These are phyloP conservation scores for Cutaneotrichosporon sp. DNA, from an alignment of 1,284 basidiomycete genomes.

Conservation along the genomic window DNA sequence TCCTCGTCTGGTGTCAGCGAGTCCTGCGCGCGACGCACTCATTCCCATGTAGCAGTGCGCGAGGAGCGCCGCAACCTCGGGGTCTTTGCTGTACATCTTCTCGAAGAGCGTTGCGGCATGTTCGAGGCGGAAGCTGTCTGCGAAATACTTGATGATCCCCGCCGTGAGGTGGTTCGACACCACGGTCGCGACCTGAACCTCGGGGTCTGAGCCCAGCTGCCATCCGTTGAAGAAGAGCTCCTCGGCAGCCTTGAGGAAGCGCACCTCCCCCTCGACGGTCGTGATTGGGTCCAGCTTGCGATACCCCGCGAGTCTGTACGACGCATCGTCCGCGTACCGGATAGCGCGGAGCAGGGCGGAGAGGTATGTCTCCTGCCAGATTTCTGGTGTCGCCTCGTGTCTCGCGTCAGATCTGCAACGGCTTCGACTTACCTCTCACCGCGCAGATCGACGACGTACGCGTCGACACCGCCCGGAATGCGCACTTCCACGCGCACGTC, in stretches of 20 bases:
- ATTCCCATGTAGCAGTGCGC: slow-evolving; percentile 92
- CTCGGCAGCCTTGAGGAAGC: slow-evolving; percentile 88
- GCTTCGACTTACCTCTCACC: slow-evolving; percentile 71
- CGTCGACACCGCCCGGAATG: slow-evolving; percentile 93
- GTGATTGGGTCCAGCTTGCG: slow-evolving; percentile 94
- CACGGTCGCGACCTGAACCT: slow-evolving; percentile 97
- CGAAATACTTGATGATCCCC: slow-evolving; percentile 95
- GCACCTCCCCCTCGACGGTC: slow-evolving; percentile 76
- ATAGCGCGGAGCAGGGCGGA: slow-evolving; percentile 88
- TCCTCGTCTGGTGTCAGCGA: slow-evolving; percentile 71
- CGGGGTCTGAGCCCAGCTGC: slow-evolving; percentile 97
- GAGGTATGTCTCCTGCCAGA: slow-evolving; percentile 97
- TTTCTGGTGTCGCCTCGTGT: slow-evolving; percentile 83
- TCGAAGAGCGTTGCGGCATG: slow-evolving; percentile 93
- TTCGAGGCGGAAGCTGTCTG: slow-evolving; percentile 80
- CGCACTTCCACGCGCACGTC: slow-evolving; percentile 97
- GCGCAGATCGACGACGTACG: slow-evolving; percentile 88
- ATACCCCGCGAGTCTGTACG: slow-evolving; percentile 86
- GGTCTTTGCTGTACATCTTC: slow-evolving; percentile 75
- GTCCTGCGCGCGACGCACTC: slow-evolving; percentile 61
- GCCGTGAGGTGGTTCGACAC: slow-evolving; percentile 95
- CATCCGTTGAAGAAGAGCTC: slow-evolving; percentile 89
- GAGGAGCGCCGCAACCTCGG: slow-evolving; percentile 82
- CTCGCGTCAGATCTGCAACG: slow-evolving; percentile 47
- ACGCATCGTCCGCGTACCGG: slow-evolving; percentile 91